Conservation (phyloP, 1,284 basidiomycete genomes). For the Exobasidium rhododendri region DNA sequence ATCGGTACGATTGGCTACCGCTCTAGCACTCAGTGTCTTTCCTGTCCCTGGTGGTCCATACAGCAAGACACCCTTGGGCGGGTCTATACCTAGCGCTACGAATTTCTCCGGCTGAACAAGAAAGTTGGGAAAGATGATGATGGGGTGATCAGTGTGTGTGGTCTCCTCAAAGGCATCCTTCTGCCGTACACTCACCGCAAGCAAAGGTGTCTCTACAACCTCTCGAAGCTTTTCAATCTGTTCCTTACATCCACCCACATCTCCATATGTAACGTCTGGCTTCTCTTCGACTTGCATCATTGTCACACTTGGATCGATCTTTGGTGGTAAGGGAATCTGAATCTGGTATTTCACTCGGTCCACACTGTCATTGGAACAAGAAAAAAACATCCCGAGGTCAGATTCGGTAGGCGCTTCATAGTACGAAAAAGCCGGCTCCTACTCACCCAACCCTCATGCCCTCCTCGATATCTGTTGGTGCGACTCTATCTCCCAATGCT, state of each 20-base stretch:
- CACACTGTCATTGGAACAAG: constrained; percentile 57
- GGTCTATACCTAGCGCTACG: constrained; percentile 96
- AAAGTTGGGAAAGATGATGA: constrained; percentile 50
- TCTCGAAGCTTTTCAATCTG: constrained; percentile 99
- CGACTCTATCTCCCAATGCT: constrained; percentile 89
- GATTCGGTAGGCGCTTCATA: too few species aligned
- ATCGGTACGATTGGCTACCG: constrained; percentile 97
- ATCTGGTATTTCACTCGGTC: constrained; percentile 98
- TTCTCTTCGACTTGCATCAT: constrained; percentile 99
- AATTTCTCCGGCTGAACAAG: constrained; percentile 89
- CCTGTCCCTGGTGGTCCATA: constrained; percentile 96
- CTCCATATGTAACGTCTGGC: constrained; percentile 96
- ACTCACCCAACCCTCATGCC: constrained; percentile 97
- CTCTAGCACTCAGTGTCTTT: constrained; percentile 96
- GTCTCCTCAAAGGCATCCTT: neutral
- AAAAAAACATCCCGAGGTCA: neutral
- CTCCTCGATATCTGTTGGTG: constrained; percentile 97
- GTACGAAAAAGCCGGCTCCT: too few species aligned
- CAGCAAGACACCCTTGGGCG: constrained; percentile 94
- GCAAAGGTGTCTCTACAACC: constrained; percentile 95
- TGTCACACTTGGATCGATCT: constrained; percentile 98
- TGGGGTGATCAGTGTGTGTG: neutral
- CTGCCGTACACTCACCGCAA: constrained; percentile 14
- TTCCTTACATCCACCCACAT: constrained; percentile 98
- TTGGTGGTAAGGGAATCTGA: constrained; percentile 98